Conservation (phyloP, 2,329 filamentous ascomycete genomes). For the Aspergillus proliferans region DNA sequence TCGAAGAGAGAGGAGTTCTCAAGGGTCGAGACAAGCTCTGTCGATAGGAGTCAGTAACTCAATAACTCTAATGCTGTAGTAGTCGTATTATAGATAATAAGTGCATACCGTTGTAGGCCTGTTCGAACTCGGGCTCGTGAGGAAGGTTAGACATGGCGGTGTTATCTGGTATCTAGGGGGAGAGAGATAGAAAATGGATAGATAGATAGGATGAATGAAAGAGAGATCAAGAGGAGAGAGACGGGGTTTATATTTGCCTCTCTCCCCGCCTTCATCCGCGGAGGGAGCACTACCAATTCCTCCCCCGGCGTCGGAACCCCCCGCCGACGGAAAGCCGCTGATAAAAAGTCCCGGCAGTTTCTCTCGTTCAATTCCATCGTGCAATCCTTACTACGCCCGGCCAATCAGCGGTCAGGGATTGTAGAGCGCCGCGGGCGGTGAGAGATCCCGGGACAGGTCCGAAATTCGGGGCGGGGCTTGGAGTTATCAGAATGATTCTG, state of each 20-base stretch:
- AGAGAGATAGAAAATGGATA: conserved; percentile 1
- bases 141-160: conserved; percentile 73
- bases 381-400: neutral
- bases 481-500: conserved; percentile 30
- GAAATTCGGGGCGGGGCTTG: conserved; percentile 24
- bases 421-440: conserved; percentile 1
- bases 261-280: neutral
- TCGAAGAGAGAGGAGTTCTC: conserved; percentile 90
- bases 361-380: neutral
- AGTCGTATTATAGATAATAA: neutral
- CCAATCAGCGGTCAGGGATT: neutral
- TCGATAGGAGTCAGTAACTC: no score
- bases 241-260: conserved; percentile 1
- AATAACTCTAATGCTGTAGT: no score
- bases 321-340: conserved; percentile 4
- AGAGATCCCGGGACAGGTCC: conserved; percentile 8
- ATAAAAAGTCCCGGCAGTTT: neutral
- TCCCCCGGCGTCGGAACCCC: conserved; percentile 25
- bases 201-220: conserved; percentile 4
- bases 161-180: neutral
- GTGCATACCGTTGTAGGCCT: conserved; percentile 82
- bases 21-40: conserved; percentile 85
- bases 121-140: conserved; percentile 93
- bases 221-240: conserved; percentile 10
- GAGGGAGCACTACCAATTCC: neutral